These are phyloP conservation scores for Penicillium daleae DNA, from an alignment of 495 filamentous ascomycete genomes.

Conservation along the genomic window DNA sequence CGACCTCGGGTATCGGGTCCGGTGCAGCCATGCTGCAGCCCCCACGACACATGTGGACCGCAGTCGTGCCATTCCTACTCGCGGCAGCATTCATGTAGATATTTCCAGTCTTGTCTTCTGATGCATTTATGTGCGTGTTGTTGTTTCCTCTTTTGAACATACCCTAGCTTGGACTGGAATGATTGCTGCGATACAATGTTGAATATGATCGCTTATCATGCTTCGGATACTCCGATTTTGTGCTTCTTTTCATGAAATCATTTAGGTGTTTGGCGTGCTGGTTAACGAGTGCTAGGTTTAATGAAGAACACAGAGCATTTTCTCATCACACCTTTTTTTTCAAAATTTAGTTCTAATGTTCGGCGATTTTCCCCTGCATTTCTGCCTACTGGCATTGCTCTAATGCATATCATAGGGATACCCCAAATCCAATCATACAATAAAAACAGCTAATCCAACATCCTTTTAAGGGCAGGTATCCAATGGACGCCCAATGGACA, in stretches of 20 bases:
- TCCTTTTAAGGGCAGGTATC: too few species aligned
- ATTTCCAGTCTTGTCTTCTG: slow-evolving; percentile 4
- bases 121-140: slow-evolving; percentile 27
- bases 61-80: slow-evolving; percentile 31
- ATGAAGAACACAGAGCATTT: too few species aligned
- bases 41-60: slow-evolving; percentile 17
- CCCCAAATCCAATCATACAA: too few species aligned
- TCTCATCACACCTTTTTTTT: too few species aligned
- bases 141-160: slow-evolving; percentile 22
- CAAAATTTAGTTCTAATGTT: too few species aligned
- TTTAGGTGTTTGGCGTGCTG: not conserved
- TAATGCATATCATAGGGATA: too few species aligned
- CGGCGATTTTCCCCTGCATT: too few species aligned
- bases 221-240: not conserved
- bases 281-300: too few species aligned
- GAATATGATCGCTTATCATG: not conserved
- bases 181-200: slow-evolving; percentile 2
- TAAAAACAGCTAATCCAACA: too few species aligned
- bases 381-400: too few species aligned
- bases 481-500: too few species aligned
- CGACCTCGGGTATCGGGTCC: slow-evolving; percentile 57
- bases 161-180: slow-evolving; percentile 22
- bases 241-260: not conserved
- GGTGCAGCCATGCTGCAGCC: slow-evolving; percentile 40
- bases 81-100: slow-evolving; percentile 34